These are phyloP conservation scores for Cardamine occulta DNA, from an alignment of 345 rosid species.

Conservation along the genomic window DNA sequence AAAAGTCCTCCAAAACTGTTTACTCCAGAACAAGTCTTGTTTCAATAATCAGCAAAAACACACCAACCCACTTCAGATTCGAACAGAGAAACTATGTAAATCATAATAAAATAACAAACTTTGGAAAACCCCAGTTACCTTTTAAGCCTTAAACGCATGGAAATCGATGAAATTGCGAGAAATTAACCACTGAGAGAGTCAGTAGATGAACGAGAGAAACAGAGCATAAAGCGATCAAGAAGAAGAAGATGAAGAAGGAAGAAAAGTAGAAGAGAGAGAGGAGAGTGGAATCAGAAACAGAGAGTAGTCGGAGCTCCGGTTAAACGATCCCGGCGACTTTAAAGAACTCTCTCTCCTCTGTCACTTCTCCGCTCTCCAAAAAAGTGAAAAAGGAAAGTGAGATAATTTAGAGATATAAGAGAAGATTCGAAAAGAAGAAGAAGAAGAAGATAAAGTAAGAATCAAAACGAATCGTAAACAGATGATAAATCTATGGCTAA, in stretches of 20 bases:
- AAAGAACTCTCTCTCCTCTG: slow-evolving; percentile 15
- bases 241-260: slow-evolving; percentile 3
- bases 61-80: slow-evolving; percentile 42
- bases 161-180: slow-evolving; percentile 50
- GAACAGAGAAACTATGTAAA: neutral
- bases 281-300: slow-evolving; percentile 39
- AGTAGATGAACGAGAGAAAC: slow-evolving; percentile 42
- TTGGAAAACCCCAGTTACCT: slow-evolving; percentile 48
- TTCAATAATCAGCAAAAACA: slow-evolving; percentile 23
- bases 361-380: slow-evolving; percentile 32
- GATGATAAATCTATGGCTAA: slow-evolving; percentile 75
- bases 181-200: slow-evolving; percentile 48
- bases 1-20: slow-evolving; percentile 45
- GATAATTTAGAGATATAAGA: slow-evolving; percentile 43
- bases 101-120: neutral
- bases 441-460: slow-evolving; percentile 41
- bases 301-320: slow-evolving; percentile 71
- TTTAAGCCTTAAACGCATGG: slow-evolving; percentile 80
- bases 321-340: no score
- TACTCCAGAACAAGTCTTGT: slow-evolving; percentile 82
- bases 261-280: slow-evolving; percentile 10
- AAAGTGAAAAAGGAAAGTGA: slow-evolving; percentile 39
- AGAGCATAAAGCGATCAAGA: slow-evolving; percentile 34
- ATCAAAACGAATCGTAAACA: slow-evolving; percentile 21
- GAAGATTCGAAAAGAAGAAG: slow-evolving; percentile 24